Evolutionary conservation across 805 yeast genomes (phyloP), one percentile per base, ranked within the genome.

Genomic region (Soucietia sequanensis): DNA sequence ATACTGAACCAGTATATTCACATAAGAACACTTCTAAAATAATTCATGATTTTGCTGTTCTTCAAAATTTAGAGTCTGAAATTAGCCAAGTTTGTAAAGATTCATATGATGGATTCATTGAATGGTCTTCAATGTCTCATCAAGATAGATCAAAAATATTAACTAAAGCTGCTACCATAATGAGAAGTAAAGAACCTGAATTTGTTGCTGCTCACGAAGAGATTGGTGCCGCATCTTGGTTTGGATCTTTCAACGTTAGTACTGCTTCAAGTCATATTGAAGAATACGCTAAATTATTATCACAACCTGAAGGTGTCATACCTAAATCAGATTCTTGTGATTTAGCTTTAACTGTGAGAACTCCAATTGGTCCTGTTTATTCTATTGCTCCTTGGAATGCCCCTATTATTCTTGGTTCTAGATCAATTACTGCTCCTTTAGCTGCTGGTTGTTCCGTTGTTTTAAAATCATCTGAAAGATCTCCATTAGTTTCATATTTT

Each of bases 381-480:
- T 58, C 74, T 12, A 63, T 72, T 2, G 56, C 75, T 2, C 68
- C 78, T 0, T 72, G 76, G 77, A 72, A 72, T 48, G 76, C 74
- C 1, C 75, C 78, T 2, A 63, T 62, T 0, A 54, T 69, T 11
- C 49, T 72, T 22, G 50, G 63, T 10, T 55, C 59, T 11, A 53
- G 76, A 36, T 52, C 72, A 2, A 56, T 72, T 3, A 41, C 57
- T 12, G 69, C 70, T 5, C 77, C 76, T 2, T 50, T 72, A 35
- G 68, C 69, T 26, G 76, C 76, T 9, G 76, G 76, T 1, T 70
- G 76, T 40, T 69, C 75, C 0, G 76, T 72, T 9, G 48, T 71
- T 13, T 39, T 60, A 23, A 70, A 70, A 38, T 52, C 73, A 1
- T 52, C 68, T 11, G 75, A 71, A 30, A 53, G 60, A 34, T 53